A percentile compares a stretch with the other conserved stretches of the same genome.
phyloP scores from a whole-genome alignment of 2,329 filamentous ascomycete genomes.

The Colletotrichum higginsianum region DNA sequence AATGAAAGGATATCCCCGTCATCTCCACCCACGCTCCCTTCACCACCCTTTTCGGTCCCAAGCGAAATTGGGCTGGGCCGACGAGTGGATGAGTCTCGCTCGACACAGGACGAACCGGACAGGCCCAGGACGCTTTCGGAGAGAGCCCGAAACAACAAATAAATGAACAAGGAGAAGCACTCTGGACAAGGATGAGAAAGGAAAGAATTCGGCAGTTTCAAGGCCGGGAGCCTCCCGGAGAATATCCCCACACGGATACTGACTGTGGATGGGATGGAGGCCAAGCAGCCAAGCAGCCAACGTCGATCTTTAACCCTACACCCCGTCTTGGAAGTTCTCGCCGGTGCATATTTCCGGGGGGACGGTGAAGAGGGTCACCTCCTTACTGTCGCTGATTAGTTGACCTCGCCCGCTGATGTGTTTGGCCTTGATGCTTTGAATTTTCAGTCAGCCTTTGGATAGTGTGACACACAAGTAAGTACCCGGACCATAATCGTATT shows the following conservation, averaged over 20 bases:
- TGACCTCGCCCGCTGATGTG: too few species aligned
- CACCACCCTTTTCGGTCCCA: conserved; percentile 1
- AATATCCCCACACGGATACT: neutral
- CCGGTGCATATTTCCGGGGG: too few species aligned
- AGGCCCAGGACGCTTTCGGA: neutral
- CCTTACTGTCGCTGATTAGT: too few species aligned
- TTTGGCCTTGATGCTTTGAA: too few species aligned
- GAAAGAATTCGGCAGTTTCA: too few species aligned
- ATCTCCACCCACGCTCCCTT: neutral
- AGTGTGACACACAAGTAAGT: too few species aligned
- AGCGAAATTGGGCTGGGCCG: conserved; percentile 27
- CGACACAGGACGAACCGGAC: neutral
- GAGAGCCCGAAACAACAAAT: neutral
- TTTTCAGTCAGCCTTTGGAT: too few species aligned
- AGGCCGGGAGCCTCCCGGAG: neutral
- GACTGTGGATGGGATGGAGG: neutral
- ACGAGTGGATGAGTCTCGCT: neutral
- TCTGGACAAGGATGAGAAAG: too few species aligned
- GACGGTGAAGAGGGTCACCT: too few species aligned
- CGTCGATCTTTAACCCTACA: neutral
- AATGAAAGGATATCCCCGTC: neutral
- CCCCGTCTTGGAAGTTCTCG: neutral
- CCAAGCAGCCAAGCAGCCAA: conserved; percentile 11
- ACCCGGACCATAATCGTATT: too few species aligned
- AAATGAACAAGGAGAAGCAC: neutral